Evolutionary conservation across 805 yeast genomes (phyloP), one percentile per base, ranked within the genome.

Genomic region (Lachancea sp.): DNA sequence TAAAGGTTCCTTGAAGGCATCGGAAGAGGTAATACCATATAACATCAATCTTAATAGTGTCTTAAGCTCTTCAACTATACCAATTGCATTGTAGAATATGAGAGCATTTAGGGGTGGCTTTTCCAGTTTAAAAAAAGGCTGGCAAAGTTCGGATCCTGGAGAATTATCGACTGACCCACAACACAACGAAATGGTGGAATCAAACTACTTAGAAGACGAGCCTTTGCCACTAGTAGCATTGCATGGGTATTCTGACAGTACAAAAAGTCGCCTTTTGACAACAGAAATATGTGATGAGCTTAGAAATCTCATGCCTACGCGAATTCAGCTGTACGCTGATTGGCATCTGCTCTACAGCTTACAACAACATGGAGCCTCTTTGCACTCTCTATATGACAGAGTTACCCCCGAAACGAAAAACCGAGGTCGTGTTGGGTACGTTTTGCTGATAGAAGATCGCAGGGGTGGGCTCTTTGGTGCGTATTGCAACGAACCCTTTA

Each of bases 321-420:
- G 97, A 34, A 66, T 84, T 29, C 96, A 87, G 58, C 68, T 90
- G 18, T 76, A 76, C 45, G 80, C 82, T 28, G 72, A 73, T 5
- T 92, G 97, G 98, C 62, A 71, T 5, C 61, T 92, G 36, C 60
- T 79, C 2, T 90, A 89, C 57, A 81, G 92, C n/a, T 63, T 86
- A 45, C 97, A 89, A 50, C 96, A 87, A 60, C 85, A 88, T 58
- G 98, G 98, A 0, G 80, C 95, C 0, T 84, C 96, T 0, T 60
- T 90, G 40, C 78, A 74, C 43, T 88, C 97, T 0, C 61, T 92
- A 13, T 90, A 89, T 57, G 65, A 72, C 12, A 66, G 70, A 34
- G 61, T 76, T 41, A 65, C 65, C 34, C 82, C 83, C 0, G 66
- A 55, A 16, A 45, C 56, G 8, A 55, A 52, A 41, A 58, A 70